Conservation (phyloP, 331 rosid species). For the Malus hybrid region DNA sequence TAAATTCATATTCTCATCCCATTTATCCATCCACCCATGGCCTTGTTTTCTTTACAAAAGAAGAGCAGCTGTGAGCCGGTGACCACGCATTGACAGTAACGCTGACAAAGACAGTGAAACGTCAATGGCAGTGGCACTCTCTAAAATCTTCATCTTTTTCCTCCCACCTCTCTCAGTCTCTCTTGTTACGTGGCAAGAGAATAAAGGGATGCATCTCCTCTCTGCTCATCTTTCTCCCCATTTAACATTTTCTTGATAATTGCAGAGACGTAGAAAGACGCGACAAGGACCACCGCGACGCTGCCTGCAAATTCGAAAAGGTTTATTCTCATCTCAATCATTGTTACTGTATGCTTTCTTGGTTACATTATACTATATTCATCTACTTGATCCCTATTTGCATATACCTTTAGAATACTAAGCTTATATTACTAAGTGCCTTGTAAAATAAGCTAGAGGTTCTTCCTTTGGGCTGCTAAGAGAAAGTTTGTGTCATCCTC, state of each 20-base stretch:
- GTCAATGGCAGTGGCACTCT: background rate
- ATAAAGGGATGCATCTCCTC: slow-evolving; percentile 21
- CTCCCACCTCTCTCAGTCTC: background rate
- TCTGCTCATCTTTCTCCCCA: background rate
- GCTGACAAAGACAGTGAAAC: background rate
- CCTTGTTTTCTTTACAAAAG: slow-evolving; percentile 24
- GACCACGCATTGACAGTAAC: slow-evolving; percentile 25
- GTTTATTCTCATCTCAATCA: slow-evolving; percentile 6
- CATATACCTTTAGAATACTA: background rate
- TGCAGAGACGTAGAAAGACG: slow-evolving; percentile 6
- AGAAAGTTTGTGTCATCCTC: background rate
- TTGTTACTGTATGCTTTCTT: background rate
- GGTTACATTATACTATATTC: background rate
- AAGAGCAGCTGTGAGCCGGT: slow-evolving; percentile 19
- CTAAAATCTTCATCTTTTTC: too few species aligned
- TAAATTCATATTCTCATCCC: slow-evolving; percentile 19
- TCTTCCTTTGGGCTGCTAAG: background rate
- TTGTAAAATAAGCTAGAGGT: background rate
- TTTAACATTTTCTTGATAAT: background rate
- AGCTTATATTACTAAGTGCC: background rate
- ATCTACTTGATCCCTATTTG: background rate
- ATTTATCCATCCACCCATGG: slow-evolving; percentile 12
- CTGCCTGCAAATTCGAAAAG: background rate
- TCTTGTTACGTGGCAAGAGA: slow-evolving; percentile 13
- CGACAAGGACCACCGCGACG: slow-evolving; percentile 2